Percentiles rank a stretch among this genome's conserved stretches.
phyloP scores from a whole-genome alignment of 2,329 filamentous ascomycete genomes.

The Mycocentrospora acerina region DNA sequence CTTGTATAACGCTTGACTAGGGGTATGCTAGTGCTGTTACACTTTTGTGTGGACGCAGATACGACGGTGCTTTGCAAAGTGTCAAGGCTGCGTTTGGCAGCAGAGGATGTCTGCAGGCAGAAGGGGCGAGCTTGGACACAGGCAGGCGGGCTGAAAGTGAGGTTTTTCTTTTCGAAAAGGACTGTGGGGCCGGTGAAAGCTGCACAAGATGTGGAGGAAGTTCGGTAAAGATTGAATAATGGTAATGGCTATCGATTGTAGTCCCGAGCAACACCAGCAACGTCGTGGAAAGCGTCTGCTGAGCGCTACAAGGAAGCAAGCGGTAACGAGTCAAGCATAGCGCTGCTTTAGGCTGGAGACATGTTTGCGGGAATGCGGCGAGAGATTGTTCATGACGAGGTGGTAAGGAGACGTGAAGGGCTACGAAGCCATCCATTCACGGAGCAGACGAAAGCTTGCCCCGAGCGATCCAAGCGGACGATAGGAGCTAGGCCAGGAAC shows the following conservation, averaged over 20 bases:
- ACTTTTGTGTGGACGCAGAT: slow-evolving; percentile 32
- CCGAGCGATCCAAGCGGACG: slow-evolving; percentile 19
- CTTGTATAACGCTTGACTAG: slow-evolving; percentile 25
- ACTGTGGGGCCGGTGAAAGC: slow-evolving; percentile 35
- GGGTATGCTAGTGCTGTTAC: slow-evolving; percentile 31
- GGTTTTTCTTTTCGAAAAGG: slow-evolving; percentile 24
- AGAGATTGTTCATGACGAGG: slow-evolving; percentile 33
- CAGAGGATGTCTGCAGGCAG: slow-evolving; percentile 20
- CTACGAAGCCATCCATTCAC: slow-evolving; percentile 20
- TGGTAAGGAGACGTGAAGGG: slow-evolving; percentile 33
- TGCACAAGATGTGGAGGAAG: slow-evolving; percentile 29
- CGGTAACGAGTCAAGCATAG: slow-evolving; percentile 30
- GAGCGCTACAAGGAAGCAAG: slow-evolving; percentile 25
- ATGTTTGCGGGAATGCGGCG: slow-evolving; percentile 32
- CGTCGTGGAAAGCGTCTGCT: slow-evolving; percentile 34
- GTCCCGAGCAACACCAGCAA: slow-evolving; percentile 31
- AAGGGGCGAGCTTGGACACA: slow-evolving; percentile 19
- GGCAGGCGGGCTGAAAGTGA: slow-evolving; percentile 24
- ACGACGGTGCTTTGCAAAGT: slow-evolving; percentile 20
- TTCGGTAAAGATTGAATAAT: slow-evolving; percentile 30
- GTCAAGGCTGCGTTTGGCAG: slow-evolving; percentile 23
- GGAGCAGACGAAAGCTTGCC: slow-evolving; percentile 27
- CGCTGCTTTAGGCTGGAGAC: slow-evolving; percentile 31
- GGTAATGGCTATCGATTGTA: slow-evolving; percentile 30
- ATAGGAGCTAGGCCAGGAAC: slow-evolving; percentile 18